phyloP scores from a whole-genome alignment of 1,139 yeast genomes.

The Scheffersomyces segobiensis region DNA sequence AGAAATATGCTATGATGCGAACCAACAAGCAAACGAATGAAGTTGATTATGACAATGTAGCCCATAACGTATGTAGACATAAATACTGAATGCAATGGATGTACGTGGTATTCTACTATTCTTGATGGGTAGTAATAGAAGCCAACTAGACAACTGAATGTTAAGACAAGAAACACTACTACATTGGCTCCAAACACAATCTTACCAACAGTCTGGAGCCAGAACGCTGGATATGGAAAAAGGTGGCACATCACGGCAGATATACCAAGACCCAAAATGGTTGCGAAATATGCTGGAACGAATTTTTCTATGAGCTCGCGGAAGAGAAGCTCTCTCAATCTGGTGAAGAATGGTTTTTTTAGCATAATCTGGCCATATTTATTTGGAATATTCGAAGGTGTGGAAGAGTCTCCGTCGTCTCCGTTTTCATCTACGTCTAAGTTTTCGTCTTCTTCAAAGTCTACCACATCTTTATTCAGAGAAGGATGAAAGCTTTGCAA shows the following conservation, averaged over 20 bases:
- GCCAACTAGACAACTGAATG: constrained; percentile 17
- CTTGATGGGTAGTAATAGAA: constrained; percentile 38
- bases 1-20: constrained; percentile 34
- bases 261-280: constrained; percentile 86
- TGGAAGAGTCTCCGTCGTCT: background rate
- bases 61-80: constrained; percentile 86
- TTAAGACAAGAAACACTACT: constrained; percentile 43
- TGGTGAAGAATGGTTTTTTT: background rate
- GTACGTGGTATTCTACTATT: constrained; percentile 34
- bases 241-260: constrained; percentile 56
- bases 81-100: constrained; percentile 55
- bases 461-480: background rate
- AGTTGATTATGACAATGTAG: constrained; percentile 60
- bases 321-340: background rate
- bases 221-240: constrained; percentile 63
- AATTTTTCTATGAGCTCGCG: constrained; percentile 29
- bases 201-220: constrained; percentile 61
- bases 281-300: constrained; percentile 64
- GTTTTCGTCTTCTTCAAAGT: background rate
- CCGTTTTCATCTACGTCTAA: background rate
- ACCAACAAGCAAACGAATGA: constrained; percentile 41
- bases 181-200: constrained; percentile 57
- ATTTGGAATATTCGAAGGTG: background rate
- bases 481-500: background rate
- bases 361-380: background rate